Percentiles rank a stretch among this genome's conserved stretches.
phyloP scores from a whole-genome alignment of 2,329 filamentous ascomycete species.

The Fusarium buxicola region DNA sequence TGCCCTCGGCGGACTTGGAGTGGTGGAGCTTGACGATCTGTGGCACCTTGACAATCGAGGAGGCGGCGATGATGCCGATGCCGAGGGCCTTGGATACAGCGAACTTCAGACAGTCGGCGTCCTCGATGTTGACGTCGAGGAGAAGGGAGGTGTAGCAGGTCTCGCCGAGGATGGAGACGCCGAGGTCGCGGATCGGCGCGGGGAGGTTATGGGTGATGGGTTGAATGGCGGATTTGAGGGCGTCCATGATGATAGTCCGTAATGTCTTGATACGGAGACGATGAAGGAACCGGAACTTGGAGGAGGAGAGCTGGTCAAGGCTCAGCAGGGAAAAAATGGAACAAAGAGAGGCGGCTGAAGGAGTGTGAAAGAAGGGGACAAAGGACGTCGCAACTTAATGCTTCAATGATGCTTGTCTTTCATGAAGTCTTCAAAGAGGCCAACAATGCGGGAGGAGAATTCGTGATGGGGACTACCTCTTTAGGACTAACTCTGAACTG shows the following conservation, averaged over 20 bases:
- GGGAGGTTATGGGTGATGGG: conserved; percentile 81
- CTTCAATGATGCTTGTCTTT: conserved; percentile 19
- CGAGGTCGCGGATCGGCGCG: conserved; percentile 77
- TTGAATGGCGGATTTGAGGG: conserved; percentile 69
- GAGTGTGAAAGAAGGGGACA: conserved; percentile 33
- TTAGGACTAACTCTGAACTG: conserved; percentile 17
- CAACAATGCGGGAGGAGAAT: conserved; percentile 37
- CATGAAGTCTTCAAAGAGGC: conserved; percentile 34
- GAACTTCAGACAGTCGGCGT: conserved; percentile 85
- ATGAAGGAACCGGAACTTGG: background rate
- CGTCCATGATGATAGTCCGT: conserved; percentile 63
- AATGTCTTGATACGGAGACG: background rate
- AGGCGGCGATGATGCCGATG: conserved; percentile 91
- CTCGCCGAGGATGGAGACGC: conserved; percentile 82
- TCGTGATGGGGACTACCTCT: conserved; percentile 8
- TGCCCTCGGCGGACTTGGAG: conserved; percentile 82
- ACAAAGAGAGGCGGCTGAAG: conserved; percentile 23
- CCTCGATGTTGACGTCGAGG: conserved; percentile 83
- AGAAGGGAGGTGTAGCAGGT: conserved; percentile 88
- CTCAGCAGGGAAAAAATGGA: background rate
- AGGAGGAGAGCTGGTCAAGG: conserved; percentile 2
- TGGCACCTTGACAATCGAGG: conserved; percentile 93
- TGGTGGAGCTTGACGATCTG: conserved; percentile 93
- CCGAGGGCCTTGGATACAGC: conserved; percentile 93
- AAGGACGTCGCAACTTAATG: conserved; percentile 23